Base-by-base conservation (phyloP, 139 green algal species). In the Chlorella sp. region DNA sequence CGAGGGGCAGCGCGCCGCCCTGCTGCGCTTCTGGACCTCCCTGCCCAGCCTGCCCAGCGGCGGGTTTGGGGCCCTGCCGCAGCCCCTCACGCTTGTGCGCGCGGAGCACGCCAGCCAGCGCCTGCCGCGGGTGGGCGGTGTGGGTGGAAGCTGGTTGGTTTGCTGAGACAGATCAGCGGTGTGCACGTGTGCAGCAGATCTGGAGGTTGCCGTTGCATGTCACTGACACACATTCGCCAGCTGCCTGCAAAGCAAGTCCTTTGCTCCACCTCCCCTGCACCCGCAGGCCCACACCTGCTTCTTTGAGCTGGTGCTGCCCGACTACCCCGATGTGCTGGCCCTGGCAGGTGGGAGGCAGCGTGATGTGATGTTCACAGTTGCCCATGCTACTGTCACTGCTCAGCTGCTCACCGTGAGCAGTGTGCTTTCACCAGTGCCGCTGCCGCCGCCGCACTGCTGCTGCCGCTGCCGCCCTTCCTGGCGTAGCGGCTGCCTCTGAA, bases 1-100 rank as follows among this genome's bases (percentile, higher is more conserved):
- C 38, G 38, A 55, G 36, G 21, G 21, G 21, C 69, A 75, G 36
- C 69, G 69, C 20, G 18, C 36, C 9, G 69, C 69, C 6, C 36
- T 75, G 69, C 69, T 75, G 69, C 38, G 23, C 69, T 75, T 75
- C 38, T 75, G 69, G 69, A 75, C 69, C 38, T 57, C 38, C 69
- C 69, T 75, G 38, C 36, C 38, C 69, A 47, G 36, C 69, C 69
- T 75, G 38, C 69, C 69, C 23, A 13, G 23, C 9, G 69, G 69
- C 7, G 69, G 69, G 17, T 75, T 56, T 75, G 69, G 2, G 3
- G 69, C 36, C 21, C 69, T 75, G 69, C 69, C 69, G 38, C 20
- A 34, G 69, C 36, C 11, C 20, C 69, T 32, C 6, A 13, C 7
- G 6, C 56, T 75, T 20, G 69, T 75, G 38, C 38, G 69, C 5